Base-by-base conservation (phyloP, 805 yeast species). In the Monosporozyma yasuniensis region DNA sequence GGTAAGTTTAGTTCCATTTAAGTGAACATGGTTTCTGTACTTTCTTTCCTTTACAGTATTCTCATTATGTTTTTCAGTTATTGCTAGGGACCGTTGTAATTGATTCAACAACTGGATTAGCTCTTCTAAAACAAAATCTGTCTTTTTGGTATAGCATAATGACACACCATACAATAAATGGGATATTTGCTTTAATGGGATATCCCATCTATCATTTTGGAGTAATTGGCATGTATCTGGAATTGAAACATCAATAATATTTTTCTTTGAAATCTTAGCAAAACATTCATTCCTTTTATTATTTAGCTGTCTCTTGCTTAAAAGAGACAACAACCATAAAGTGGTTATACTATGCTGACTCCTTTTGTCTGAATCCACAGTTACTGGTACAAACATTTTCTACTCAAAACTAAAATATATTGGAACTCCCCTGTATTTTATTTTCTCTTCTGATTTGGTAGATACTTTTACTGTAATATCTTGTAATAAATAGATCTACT, bases 141-240 rank as follows among this genome's bases (percentile, higher is more conserved):
- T 59, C 46, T 66, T 64, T 42, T 58, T 56, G 22, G 59, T 56
- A 46, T 65, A 64, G 43, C 70, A 66, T 3, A 66, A 49, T 6
- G 67, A 55, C 2, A 66, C 61, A 9, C 70, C 70, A 50, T 60
- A 66, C 18, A 66, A 38, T 12, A 66, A 46, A 38, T 56, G 61
- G 0, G 67, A 62, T 1, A 63, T 56, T 11, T 64, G 60, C 32
- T 64, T 55, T 42, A 66, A 50, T 6, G 68, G 58, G 14, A 64
- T 42, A 1, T 56, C 51, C 11, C 42, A 34, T 7, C 56, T 58
- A 27, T 52, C 54, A 4, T 53, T 44, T 25, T 59, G 53, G 14
- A 64, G 57, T 1, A 55, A 51, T 21, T 55, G 53, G 50, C 68
- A 65, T 5, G 68, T 60, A n/a, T 57, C 50, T 1, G 67, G 66